Conservation (phyloP, 805 yeast genomes). For the Yarrowia divulgata region DNA sequence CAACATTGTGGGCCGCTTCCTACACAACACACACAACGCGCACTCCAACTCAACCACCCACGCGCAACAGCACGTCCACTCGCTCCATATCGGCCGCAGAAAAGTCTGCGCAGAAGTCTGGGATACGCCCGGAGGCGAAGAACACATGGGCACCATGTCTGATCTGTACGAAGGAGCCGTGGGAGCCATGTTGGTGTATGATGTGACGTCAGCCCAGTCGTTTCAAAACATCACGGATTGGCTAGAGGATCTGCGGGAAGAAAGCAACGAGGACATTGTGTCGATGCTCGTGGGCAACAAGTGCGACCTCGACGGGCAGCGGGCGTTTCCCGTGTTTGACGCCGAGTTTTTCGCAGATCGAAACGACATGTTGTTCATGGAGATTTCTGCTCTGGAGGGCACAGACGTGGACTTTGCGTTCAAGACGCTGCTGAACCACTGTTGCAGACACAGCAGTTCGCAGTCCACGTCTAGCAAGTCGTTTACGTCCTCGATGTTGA, state of each 20-base stretch:
- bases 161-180: slow-evolving; percentile 84
- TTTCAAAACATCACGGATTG: slow-evolving; percentile 85
- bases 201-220: slow-evolving; percentile 88
- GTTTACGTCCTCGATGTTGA: background rate
- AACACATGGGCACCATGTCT: slow-evolving; percentile 64
- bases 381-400: slow-evolving; percentile 90
- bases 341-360: slow-evolving; percentile 93
- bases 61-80: slow-evolving; percentile 96
- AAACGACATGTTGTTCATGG: slow-evolving; percentile 90
- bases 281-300: slow-evolving; percentile 72
- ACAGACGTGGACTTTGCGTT: slow-evolving; percentile 92
- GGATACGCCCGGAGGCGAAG: slow-evolving; percentile 99
- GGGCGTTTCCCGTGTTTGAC: slow-evolving; percentile 98
- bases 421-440: slow-evolving; percentile 42
- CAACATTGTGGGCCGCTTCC: slow-evolving; percentile 88
- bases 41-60: slow-evolving; percentile 97
- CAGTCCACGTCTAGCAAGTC: slow-evolving; percentile 16
- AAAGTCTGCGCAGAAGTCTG: slow-evolving; percentile 96
- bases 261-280: slow-evolving; percentile 93
- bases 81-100: slow-evolving; percentile 92
- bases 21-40: slow-evolving; percentile 92
- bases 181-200: slow-evolving; percentile 93
- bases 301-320: slow-evolving; percentile 89
- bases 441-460: slow-evolving; percentile 4
- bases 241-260: slow-evolving; percentile 93